Conservation (phyloP, 1,139 yeast genomes). For the Debaryomyces coudertii region DNA sequence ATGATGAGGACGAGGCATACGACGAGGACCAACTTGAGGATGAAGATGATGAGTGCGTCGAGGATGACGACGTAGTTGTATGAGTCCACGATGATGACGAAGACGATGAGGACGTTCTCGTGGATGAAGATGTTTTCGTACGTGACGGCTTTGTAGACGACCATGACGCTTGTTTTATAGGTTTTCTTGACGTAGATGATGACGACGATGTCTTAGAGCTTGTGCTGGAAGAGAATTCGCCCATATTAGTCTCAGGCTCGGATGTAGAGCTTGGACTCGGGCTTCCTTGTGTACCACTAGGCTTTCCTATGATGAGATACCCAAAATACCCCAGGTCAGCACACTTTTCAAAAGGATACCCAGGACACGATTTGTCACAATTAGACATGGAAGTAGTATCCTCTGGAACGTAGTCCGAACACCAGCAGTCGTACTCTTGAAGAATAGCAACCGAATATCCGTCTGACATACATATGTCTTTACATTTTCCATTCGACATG, state of each 20-base stretch:
- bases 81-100: slow-evolving; percentile 1
- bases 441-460: slow-evolving; percentile 62
- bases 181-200: slow-evolving; percentile 20
- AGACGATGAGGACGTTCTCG: slow-evolving; percentile 9
- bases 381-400: slow-evolving; percentile 31
- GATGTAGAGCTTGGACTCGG: slow-evolving; percentile 11
- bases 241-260: slow-evolving; percentile 4
- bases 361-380: slow-evolving; percentile 59
- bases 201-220: slow-evolving; percentile 18
- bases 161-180: slow-evolving; percentile 16
- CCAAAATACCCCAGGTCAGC: slow-evolving; percentile 38
- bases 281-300: slow-evolving; percentile 23
- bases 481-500: slow-evolving; percentile 61
- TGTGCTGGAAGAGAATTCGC: slow-evolving; percentile 21
- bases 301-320: slow-evolving; percentile 34
- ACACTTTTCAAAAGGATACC: slow-evolving; percentile 40
- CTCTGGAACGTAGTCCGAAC: slow-evolving; percentile 57
- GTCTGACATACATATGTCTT: slow-evolving; percentile 40
- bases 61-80: not conserved
- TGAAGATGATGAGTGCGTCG: slow-evolving; percentile 16
- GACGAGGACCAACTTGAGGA: slow-evolving; percentile 18
- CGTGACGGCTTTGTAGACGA: slow-evolving; percentile 17
- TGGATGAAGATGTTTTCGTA: slow-evolving; percentile 8
- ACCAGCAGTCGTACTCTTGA: slow-evolving; percentile 59
- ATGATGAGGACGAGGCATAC: slow-evolving; percentile 18